Conservation (phyloP, 78 protist genomes). For the Dictyostelium firmibasis region DNA sequence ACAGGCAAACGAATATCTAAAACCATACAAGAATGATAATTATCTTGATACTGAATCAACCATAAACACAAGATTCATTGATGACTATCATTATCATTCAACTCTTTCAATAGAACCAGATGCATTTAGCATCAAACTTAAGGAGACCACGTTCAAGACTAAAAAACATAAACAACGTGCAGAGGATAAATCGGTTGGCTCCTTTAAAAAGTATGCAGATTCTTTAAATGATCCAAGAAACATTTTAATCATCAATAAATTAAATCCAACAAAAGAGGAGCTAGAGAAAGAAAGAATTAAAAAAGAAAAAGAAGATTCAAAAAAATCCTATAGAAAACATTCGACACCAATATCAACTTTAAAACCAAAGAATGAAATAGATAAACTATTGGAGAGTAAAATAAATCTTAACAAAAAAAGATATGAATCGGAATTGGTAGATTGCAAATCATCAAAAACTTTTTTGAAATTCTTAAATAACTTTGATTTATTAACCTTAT, state of each 20-base stretch:
- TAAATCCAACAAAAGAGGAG: neutral
- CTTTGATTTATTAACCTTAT: neutral
- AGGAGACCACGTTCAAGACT: neutral
- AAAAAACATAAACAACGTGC: neutral
- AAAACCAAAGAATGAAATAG: constrained; percentile 9
- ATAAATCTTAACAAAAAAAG: neutral
- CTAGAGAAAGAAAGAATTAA: neutral
- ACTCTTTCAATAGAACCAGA: neutral
- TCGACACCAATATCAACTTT: neutral
- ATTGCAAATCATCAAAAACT: neutral
- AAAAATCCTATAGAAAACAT: neutral
- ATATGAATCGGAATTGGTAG: neutral
- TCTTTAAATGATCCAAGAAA: constrained; percentile 38
- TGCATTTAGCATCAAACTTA: neutral
- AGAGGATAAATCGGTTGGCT: neutral
- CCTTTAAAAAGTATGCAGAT: constrained; percentile 12
- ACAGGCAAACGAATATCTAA: neutral
- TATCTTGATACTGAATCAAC: neutral
- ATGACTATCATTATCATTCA: constrained; percentile 22
- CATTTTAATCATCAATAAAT: neutral
- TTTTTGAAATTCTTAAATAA: neutral
- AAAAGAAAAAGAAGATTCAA: constrained; percentile 1
- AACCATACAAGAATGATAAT: neutral
- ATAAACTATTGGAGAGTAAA: neutral
- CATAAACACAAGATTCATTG: neutral